These are phyloP conservation scores for Medicago lupulina DNA, from an alignment of 306 rosid species.

Conservation along the genomic window DNA sequence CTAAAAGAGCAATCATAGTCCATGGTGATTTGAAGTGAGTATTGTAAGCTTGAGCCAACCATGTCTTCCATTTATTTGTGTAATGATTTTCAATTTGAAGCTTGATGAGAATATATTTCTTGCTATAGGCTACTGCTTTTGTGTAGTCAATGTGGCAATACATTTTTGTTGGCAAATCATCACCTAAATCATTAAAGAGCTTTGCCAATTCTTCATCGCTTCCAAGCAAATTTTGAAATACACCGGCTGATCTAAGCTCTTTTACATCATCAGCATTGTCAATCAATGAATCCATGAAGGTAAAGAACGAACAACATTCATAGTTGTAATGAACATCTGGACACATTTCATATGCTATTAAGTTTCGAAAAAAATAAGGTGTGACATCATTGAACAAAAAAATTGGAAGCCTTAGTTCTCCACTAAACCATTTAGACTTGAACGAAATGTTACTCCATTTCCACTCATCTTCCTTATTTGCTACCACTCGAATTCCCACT, in stretches of 20 bases:
- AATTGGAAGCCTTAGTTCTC: neutral
- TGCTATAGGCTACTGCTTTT: neutral
- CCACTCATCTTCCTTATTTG: neutral
- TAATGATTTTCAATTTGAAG: neutral
- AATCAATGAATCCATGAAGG: constrained; percentile 18
- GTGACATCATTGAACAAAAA: neutral
- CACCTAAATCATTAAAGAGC: neutral
- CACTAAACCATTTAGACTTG: constrained; percentile 18
- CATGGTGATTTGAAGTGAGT: too few species aligned
- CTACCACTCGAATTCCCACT: constrained; percentile 8
- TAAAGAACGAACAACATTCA: constrained; percentile 9
- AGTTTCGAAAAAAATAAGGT: neutral
- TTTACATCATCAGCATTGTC: constrained; percentile 25
- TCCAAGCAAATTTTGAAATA: constrained; percentile 3
- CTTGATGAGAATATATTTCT: neutral
- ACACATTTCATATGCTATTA: constrained; percentile 26
- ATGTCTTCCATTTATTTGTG: constrained; percentile 17
- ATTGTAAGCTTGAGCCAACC: constrained; percentile 23
- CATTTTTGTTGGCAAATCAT: constrained; percentile 18
- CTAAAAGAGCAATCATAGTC: neutral
- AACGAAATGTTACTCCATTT: neutral
- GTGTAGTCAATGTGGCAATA: accelerated
- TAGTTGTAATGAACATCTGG: neutral
- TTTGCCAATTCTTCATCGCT: constrained; percentile 19
- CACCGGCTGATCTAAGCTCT: constrained; percentile 21